Evolutionary conservation across 2,329 filamentous ascomycete species (phyloP), one percentile per base, ranked within the genome.

Genomic region (Pezicula carpinea): DNA sequence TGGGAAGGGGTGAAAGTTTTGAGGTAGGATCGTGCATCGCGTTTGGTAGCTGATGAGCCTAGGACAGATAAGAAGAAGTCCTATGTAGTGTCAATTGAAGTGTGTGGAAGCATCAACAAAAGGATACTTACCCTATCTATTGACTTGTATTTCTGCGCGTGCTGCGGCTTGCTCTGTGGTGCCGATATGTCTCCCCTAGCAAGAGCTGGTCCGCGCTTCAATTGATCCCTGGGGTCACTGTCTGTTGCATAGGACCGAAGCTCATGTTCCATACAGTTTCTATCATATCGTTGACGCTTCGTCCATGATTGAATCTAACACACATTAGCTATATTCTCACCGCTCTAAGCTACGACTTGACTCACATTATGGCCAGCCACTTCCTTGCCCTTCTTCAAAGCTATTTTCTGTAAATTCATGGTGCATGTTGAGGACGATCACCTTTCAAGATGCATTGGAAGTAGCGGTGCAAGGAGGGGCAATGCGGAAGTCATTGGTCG

Each of bases 1-100:
- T 63, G 49, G 51, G 63, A 51, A 7, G 70, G 68, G 42, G 81
- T 83, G 64, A 96, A 95, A 51, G 89, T 91, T 57, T 93, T 86
- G 14, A 99, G 76, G 63, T 96, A 99, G 32, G 88, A 83, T 66
- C 87, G 91, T 40, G 91, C 90, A 70, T 99, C 93, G 59, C 93
- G 83, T 67, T 91, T 95, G 0, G 92, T 96, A 5, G 91, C 87
- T 10, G 90, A 89, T 15, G 91, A 89, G 60, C 88, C 89, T 26
- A 99, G 74, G 3, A 97, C 80, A 14, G 89, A 91, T 26, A 95
- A 76, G 58, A 95, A 84, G 59, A 96, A 86, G 62, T 96, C 89
- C 85, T 90, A 29, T n/a, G 21, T 26, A 40, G n/a, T 34, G 21
- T 55, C 21, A 58, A 49, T 22, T 22, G 4, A 32, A 33, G 6